phyloP scores from a whole-genome alignment of 441 rosid species.

The Melastoma candidum region DNA sequence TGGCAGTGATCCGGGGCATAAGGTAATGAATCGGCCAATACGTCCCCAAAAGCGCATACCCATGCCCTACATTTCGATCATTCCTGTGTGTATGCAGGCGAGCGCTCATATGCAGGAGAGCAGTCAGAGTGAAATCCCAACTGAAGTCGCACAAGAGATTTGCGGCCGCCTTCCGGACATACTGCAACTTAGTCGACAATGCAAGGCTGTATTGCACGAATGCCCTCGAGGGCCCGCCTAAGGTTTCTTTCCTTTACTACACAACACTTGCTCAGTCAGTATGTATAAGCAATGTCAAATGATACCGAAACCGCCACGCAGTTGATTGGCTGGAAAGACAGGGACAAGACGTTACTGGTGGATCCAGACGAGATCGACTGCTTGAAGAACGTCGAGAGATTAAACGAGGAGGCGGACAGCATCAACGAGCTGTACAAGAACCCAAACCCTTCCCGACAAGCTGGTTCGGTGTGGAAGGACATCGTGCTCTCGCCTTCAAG shows the following conservation, averaged over 20 bases:
- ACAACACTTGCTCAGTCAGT: neutral
- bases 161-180: conserved; percentile 79
- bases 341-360: conserved; percentile 76
- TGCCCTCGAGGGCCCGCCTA: conserved; percentile 84
- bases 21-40: conserved; percentile 30
- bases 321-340: conserved; percentile 98
- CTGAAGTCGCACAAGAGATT: conserved; percentile 89
- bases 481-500: conserved; percentile 86
- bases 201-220: conserved; percentile 86
- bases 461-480: conserved; percentile 94
- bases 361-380: conserved; percentile 87
- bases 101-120: conserved; percentile 90
- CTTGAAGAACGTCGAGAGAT: conserved; percentile 51
- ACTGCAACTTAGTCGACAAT: conserved; percentile 75
- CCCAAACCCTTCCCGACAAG: conserved; percentile 62
- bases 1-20: conserved; percentile 89
- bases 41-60: no score
- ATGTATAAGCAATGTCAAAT: neutral
- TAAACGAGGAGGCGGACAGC: conserved; percentile 77
- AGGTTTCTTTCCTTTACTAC: conserved; percentile 31
- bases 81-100: conserved; percentile 40
- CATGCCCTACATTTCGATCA: no score
- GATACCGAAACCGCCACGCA: conserved; percentile 9
- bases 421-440: conserved; percentile 62
- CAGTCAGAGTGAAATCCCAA: conserved; percentile 82